phyloP scores from a whole-genome alignment of 805 yeast genomes.

The Saccharomycopsis malanga region DNA sequence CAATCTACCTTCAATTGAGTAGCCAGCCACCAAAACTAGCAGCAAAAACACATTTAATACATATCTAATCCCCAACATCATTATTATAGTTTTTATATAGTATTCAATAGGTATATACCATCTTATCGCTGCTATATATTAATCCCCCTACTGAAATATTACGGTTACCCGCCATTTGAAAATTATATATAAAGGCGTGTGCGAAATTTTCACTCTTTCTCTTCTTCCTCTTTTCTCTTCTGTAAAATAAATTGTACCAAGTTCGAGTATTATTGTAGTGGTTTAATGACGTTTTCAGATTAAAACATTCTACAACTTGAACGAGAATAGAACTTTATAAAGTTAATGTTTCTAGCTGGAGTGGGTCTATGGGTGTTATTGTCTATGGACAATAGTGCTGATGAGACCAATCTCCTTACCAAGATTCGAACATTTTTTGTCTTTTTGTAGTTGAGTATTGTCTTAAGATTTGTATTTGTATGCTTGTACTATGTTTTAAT shows the following conservation, averaged over 20 bases:
- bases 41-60: too few relatives aligned
- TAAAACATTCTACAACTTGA: slow-evolving; percentile 22
- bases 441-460: not conserved
- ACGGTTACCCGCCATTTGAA: too few relatives aligned
- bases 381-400: slow-evolving; percentile 4
- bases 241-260: slow-evolving; percentile 15
- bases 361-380: slow-evolving; percentile 19
- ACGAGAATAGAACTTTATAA: slow-evolving; percentile 14
- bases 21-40: too few relatives aligned
- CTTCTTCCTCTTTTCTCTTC: slow-evolving; percentile 2
- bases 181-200: too few relatives aligned
- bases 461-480: too few relatives aligned
- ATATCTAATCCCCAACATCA: too few relatives aligned
- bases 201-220: too few relatives aligned
- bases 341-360: slow-evolving; percentile 19
- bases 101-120: too few relatives aligned
- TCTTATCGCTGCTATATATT: too few relatives aligned
- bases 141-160: too few relatives aligned
- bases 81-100: too few relatives aligned
- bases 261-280: slow-evolving; percentile 22
- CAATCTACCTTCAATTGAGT: slow-evolving; percentile 11
- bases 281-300: slow-evolving; percentile 18
- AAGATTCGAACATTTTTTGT: slow-evolving; percentile 18
- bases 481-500: too few relatives aligned
- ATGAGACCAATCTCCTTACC: slow-evolving; percentile 22